Percentiles rank a stretch among this genome's conserved stretches.
phyloP scores from a whole-genome alignment of 305 asterid genomes.

The Solanum chacoense region DNA sequence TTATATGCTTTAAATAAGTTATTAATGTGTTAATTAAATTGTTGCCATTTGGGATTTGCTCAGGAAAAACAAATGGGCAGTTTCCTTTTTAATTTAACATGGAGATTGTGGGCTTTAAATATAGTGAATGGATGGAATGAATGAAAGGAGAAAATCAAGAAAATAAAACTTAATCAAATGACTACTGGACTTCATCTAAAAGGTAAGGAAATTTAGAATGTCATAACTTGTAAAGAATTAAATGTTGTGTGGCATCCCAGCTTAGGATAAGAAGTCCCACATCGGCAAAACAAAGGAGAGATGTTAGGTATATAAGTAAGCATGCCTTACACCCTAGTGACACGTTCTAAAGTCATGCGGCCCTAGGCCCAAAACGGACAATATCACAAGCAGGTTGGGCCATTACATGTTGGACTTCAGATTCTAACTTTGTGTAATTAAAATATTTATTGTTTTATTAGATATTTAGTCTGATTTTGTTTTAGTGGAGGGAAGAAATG shows the following conservation, averaged over 20 bases:
- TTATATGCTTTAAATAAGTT: background rate
- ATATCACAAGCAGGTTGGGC: background rate
- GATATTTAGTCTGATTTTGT: background rate
- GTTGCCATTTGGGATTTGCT: background rate
- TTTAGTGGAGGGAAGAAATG: background rate
- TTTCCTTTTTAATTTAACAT: background rate
- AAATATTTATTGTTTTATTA: background rate
- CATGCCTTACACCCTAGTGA: background rate
- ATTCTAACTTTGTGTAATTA: background rate
- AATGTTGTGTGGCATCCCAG: background rate
- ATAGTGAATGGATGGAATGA: background rate
- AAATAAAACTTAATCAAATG: background rate
- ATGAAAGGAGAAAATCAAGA: background rate
- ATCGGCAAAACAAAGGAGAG: background rate
- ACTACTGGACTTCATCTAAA: background rate
- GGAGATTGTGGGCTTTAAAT: background rate
- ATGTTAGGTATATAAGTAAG: background rate
- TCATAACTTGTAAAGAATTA: background rate
- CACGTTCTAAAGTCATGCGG: background rate
- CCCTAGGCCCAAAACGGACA: background rate
- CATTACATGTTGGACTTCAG: background rate
- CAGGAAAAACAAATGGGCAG: background rate
- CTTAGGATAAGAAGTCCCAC: background rate
- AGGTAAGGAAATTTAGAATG: background rate
- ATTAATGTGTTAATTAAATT: background rate